Evolutionary conservation across 106 monocot genomes (phyloP).

Genomic region (Vanilla planifolia): DNA sequence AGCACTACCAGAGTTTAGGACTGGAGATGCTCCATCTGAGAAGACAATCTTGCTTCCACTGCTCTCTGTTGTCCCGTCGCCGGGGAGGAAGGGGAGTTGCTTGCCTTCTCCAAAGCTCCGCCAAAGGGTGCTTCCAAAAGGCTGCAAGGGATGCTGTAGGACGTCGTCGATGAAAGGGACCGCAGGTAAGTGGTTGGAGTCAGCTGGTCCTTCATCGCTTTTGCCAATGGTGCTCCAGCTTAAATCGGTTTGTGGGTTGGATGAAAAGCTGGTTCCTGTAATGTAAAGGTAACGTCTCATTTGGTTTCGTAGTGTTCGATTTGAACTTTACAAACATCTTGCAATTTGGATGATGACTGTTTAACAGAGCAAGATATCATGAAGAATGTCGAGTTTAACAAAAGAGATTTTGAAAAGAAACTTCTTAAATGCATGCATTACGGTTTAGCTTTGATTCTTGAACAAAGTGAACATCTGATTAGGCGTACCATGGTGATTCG

Average conservation of each 20-base stretch:
- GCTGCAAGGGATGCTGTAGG: slow-evolving; percentile 18
- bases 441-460: too few species aligned
- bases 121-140: slow-evolving; percentile 16
- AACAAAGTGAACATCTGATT: too few species aligned
- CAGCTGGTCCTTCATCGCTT: slow-evolving; percentile 20
- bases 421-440: too few species aligned
- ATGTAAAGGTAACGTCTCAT: too few species aligned
- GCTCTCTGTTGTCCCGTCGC: slow-evolving; percentile 18
- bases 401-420: too few species aligned
- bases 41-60: slow-evolving; percentile 10
- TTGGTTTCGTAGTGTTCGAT: too few species aligned
- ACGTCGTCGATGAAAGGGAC: slow-evolving; percentile 10
- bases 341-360: too few species aligned
- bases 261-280: slow-evolving; percentile 17
- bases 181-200: background rate
- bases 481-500: background rate
- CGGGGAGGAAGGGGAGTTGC: slow-evolving; percentile 32
- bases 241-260: slow-evolving; percentile 25
- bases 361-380: too few species aligned
- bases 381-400: too few species aligned
- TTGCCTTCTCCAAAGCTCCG: slow-evolving; percentile 33
- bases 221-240: slow-evolving; percentile 29
- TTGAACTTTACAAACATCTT: too few species aligned
- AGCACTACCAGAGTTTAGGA: slow-evolving; percentile 74
- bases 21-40: slow-evolving; percentile 6